Evolutionary conservation across 257 asterid genomes (phyloP).

Genomic region (Osmanthus fragrans): DNA sequence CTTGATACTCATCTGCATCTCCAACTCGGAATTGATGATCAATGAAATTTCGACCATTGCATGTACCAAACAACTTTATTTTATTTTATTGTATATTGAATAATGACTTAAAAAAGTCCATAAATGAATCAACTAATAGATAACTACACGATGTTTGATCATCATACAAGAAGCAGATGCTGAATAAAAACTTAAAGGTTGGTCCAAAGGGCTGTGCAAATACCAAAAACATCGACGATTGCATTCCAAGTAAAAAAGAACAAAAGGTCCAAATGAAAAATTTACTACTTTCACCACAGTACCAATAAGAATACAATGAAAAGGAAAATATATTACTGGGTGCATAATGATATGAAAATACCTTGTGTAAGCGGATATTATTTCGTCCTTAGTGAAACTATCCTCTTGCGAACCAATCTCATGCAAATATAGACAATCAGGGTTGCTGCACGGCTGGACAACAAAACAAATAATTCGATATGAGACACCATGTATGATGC

Average conservation of each 20-base stretch:
- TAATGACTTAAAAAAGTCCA: not conserved
- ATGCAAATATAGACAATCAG: slow-evolving; percentile 61
- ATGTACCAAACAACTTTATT: not conserved
- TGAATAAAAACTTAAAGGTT: not conserved
- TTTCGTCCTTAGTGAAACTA: slow-evolving; percentile 57
- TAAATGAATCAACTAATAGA: not conserved
- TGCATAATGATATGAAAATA: slow-evolving; percentile 23
- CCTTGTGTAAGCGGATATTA: slow-evolving; percentile 60
- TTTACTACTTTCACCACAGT: not conserved
- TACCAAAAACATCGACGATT: too few relatives aligned
- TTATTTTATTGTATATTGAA: not conserved
- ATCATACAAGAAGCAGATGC: not conserved
- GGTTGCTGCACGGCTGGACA: slow-evolving; percentile 60
- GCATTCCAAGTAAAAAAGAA: too few relatives aligned
- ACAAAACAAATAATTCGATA: slow-evolving; percentile 2
- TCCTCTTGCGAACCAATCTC: slow-evolving; percentile 59
- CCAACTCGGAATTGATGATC: not conserved
- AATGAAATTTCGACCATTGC: not conserved
- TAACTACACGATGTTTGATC: not conserved
- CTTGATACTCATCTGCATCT: not conserved
- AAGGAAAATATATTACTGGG: slow-evolving; percentile 3
- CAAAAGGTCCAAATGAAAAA: not conserved
- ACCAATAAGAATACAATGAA: not conserved
- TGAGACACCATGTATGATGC: not conserved
- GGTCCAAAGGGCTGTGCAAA: not conserved